Evolutionary conservation across 176 grass and related monocot species (phyloP).

Genomic region (Carex scoparia): DNA sequence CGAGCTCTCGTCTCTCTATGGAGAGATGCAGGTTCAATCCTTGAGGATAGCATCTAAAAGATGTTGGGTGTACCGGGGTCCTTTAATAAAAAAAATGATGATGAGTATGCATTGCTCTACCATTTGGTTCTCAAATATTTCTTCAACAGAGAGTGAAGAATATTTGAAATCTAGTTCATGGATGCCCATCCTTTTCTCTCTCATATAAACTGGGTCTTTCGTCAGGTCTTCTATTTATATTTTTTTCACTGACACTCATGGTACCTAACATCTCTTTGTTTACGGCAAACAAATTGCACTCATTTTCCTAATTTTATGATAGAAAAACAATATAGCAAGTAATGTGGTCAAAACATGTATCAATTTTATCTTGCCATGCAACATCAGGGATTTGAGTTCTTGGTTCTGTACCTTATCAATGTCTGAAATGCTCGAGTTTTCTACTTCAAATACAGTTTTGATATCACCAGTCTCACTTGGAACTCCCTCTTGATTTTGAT

Average conservation of each 20-base stretch:
- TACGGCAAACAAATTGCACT: background rate
- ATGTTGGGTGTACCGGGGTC: no score
- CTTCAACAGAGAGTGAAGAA: background rate
- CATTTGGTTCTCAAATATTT: constrained; percentile 16
- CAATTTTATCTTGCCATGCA: background rate
- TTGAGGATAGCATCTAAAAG: no score
- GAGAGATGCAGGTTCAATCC: no score
- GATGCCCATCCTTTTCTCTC: background rate
- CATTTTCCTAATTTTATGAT: background rate
- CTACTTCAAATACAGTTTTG: constrained; percentile 45
- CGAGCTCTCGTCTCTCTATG: no score
- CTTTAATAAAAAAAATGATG: no score
- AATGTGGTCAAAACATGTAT: background rate
- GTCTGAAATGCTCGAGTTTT: background rate
- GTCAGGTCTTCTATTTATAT: background rate
- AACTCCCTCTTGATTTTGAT: constrained; percentile 29
- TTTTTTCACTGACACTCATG: constrained; percentile 1
- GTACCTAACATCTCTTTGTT: background rate
- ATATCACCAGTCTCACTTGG: constrained; percentile 33
- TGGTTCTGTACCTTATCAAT: background rate
- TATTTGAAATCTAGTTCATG: background rate
- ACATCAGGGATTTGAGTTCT: background rate
- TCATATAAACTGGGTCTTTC: background rate
- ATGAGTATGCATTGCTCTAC: background rate
- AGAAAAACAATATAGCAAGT: background rate